Base-by-base conservation (phyloP, 2,329 filamentous ascomycete species). In the Fusarium penzigii region DNA sequence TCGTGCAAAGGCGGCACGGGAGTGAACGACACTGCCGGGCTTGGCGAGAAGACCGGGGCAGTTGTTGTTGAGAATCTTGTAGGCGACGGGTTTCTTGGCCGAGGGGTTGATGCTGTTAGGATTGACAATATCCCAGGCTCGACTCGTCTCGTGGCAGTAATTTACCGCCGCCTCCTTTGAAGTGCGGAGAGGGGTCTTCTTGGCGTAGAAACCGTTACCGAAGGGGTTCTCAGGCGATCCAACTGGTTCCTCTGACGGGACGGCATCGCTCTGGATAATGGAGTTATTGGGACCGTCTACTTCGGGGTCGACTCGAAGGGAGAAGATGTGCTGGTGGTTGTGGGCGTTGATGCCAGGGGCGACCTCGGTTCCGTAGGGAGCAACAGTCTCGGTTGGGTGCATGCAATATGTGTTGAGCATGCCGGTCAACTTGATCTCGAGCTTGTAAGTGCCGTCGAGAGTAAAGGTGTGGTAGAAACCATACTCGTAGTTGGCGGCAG, bases 111-210 rank as follows among this genome's bases (percentile, higher is more conserved):
- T 68, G 69, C 88, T 91, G 75, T 80, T 88, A 60, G 87, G 87
- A 72, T 97, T 96, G 68, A 81, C 82, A 68, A 97, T 95, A 49
- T 96, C 92, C 92, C 92, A 97, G 0, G 92, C 92, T 17, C 92
- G 80, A 55, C 85, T 87, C 0, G 89, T 93, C 40, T 79, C 78
- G 55, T 89, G 89, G 65, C 95, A 81, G 72, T 96, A 97, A 69
- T 96, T 88, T 29, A 87, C 88, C 65, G 81, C 82, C 1, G 85
- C 82, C 59, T 89, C 81, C 46, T 78, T 79, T 10, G 88, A 82
- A 0, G 86, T 96, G 10, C 78, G 82, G 53, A 90, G 86, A 67
- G 89, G 90, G 6, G 89, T 96, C 72, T 89, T 89, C 73, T 89
- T 87, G 16, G 89, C 88, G 66, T 88, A 92, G 72, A 96, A 96